These are phyloP conservation scores for Solanum dulcamara DNA, from an alignment of 257 asterid species.

Conservation along the genomic window DNA sequence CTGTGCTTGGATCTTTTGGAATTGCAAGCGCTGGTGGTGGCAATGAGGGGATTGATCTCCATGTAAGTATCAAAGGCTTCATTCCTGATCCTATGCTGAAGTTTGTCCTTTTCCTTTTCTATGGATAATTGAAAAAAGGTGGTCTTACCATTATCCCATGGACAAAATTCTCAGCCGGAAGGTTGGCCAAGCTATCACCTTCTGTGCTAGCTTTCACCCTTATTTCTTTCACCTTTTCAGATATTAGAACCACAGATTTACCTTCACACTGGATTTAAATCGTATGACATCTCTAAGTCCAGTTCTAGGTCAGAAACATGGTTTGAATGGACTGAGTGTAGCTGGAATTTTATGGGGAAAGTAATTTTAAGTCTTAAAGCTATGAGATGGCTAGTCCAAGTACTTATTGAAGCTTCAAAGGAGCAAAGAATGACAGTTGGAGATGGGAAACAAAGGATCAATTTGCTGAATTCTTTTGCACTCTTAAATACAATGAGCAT, in stretches of 20 bases:
- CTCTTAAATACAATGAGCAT: neutral
- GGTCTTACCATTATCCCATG: neutral
- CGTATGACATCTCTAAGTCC: neutral
- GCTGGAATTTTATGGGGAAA: neutral
- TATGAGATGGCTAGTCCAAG: neutral
- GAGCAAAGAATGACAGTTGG: neutral
- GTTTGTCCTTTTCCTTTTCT: neutral
- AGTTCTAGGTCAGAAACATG: neutral
- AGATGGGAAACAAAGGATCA: neutral
- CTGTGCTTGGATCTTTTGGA: conserved; percentile 52
- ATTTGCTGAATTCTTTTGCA: neutral
- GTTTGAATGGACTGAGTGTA: neutral
- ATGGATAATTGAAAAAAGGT: neutral
- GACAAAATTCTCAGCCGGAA: neutral
- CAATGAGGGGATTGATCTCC: conserved; percentile 63
- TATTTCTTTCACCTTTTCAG: neutral
- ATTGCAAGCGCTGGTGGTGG: conserved; percentile 37
- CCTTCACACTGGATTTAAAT: neutral
- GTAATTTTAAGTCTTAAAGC: neutral
- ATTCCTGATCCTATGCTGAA: neutral
- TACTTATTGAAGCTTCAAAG: neutral
- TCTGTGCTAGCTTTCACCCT: neutral
- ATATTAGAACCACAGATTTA: neutral
- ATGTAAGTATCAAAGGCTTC: conserved; percentile 40
- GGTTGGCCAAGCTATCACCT: neutral